These are phyloP conservation scores for Blastocystis sp. DNA, from an alignment of 352 stramenopile species.

Conservation along the genomic window DNA sequence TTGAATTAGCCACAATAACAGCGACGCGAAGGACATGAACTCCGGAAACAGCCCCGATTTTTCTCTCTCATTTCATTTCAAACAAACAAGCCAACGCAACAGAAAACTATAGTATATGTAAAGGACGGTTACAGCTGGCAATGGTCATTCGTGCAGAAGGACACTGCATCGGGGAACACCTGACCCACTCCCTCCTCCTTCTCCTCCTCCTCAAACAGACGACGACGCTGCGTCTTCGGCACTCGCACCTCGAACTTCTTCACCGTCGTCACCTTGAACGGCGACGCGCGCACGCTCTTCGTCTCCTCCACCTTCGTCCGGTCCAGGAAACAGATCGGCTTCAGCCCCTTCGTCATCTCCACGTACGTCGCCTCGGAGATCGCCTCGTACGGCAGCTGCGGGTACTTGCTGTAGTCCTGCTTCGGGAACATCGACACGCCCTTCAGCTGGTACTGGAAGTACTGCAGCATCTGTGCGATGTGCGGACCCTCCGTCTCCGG, in stretches of 20 bases:
- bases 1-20: too few relatives aligned
- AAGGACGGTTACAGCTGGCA: conserved; percentile 22
- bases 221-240: not conserved
- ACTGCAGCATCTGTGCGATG: too few relatives aligned
- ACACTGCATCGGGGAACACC: conserved; percentile 58
- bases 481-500: conserved; percentile 73
- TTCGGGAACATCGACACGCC: too few relatives aligned
- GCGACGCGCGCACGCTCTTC: too few relatives aligned
- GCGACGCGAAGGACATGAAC: not conserved
- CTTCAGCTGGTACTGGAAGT: too few relatives aligned
- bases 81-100: not conserved
- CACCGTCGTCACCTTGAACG: not conserved
- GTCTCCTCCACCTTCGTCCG: not conserved
- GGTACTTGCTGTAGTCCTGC: too few relatives aligned
- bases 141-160: conserved; percentile 67
- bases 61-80: not conserved
- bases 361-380: conserved; percentile 72
- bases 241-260: not conserved
- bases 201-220: not conserved
- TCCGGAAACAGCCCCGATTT: not conserved
- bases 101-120: not conserved
- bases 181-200: conserved; percentile 44
- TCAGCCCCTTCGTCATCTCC: conserved; percentile 48
- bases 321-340: conserved; percentile 58
- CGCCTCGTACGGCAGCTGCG: too few relatives aligned